Percentiles rank a stretch among this genome's conserved stretches.
These are phyloP conservation scores for Carex parvula DNA, from an alignment of 176 grass and related monocot genomes.

Conservation along the genomic window DNA sequence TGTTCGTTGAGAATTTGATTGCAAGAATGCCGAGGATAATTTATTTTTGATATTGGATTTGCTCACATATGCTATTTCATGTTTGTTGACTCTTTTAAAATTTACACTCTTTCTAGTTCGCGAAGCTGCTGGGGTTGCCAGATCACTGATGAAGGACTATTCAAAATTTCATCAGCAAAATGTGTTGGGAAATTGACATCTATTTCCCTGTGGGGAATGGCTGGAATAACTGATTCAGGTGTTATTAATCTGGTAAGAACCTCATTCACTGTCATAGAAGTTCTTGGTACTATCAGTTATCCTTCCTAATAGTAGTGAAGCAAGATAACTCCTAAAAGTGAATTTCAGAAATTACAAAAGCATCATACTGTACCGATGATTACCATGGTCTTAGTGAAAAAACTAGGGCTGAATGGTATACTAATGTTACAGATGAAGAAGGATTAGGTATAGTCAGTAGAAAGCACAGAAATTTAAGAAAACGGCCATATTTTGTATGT, in stretches of 20 bases:
- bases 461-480: background rate
- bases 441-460: background rate
- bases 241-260: constrained; percentile 67
- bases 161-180: constrained; percentile 59
- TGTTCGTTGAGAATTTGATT: background rate
- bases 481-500: background rate
- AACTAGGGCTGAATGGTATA: background rate
- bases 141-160: constrained; percentile 67
- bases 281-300: background rate
- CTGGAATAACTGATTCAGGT: constrained; percentile 80
- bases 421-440: background rate
- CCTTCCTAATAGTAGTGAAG: background rate
- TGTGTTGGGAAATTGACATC: constrained; percentile 66
- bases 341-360: background rate
- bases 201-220: constrained; percentile 83
- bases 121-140: constrained; percentile 85
- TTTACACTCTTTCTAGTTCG: constrained; percentile 51
- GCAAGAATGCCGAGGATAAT: background rate
- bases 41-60: background rate
- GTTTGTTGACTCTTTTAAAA: constrained; percentile 2
- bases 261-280: background rate
- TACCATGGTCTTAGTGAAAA: background rate
- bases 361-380: background rate
- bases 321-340: background rate
- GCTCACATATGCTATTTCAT: background rate